Percentiles rank a stretch among this genome's conserved stretches.
Evolutionary conservation across 1,284 basidiomycete genomes (phyloP).

Genomic region (Phylloboletellus chloephorus): DNA sequence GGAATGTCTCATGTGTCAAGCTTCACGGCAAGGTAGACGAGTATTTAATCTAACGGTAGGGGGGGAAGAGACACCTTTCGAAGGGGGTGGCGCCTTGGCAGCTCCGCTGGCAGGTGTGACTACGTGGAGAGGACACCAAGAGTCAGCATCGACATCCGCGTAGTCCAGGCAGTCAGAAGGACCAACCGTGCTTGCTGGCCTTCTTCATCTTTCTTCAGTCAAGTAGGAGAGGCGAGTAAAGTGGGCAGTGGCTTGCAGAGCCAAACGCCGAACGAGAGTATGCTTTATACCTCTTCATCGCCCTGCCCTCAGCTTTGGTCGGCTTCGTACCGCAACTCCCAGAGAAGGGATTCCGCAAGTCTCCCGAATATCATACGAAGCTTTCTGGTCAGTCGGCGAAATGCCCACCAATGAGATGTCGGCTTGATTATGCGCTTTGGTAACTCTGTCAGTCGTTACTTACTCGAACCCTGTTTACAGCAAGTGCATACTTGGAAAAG

Average conservation of each 20-base stretch:
- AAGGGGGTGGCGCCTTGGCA: constrained; percentile 20
- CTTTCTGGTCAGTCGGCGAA: background rate
- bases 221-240: constrained; percentile 1
- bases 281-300: constrained; percentile 22
- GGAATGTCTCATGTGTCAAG: constrained; percentile 2
- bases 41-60: constrained; percentile 15
- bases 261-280: constrained; percentile 1
- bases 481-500: background rate
- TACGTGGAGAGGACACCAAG: constrained; percentile 1
- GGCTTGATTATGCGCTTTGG: constrained; percentile 13
- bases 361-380: constrained; percentile 8
- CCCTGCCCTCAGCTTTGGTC: constrained; percentile 29
- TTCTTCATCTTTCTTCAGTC: constrained; percentile 23
- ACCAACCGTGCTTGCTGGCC: constrained; percentile 23
- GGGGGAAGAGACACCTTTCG: constrained; percentile 22
- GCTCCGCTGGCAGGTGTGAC: constrained; percentile 12
- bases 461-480: constrained; percentile 3
- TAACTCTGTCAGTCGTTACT: constrained; percentile 2
- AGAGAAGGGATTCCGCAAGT: constrained; percentile 8
- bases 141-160: constrained; percentile 6
- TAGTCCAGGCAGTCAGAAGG: background rate
- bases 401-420: constrained; percentile 10
- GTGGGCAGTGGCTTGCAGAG: constrained; percentile 3
- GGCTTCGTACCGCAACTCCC: constrained; percentile 14
- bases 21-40: background rate